Evolutionary conservation across 305 asterid species (phyloP).

Genomic region (Petunia hybrid): DNA sequence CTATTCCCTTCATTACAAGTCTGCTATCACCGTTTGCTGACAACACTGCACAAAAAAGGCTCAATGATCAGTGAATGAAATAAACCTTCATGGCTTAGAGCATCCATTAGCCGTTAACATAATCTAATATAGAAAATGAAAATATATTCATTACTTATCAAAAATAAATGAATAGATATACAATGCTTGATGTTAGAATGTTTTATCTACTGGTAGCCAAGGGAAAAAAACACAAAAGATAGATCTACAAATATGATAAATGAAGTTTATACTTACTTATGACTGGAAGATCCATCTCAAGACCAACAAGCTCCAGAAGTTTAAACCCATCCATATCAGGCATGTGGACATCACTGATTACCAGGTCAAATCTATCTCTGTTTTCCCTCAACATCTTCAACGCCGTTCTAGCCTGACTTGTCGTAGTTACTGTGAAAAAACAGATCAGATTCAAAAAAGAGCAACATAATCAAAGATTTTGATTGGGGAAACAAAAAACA

Average conservation of each 20-base stretch:
- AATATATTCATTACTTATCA: background rate
- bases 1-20: conserved; percentile 70
- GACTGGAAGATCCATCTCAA: conserved; percentile 83
- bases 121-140: background rate
- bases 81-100: background rate
- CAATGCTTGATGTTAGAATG: background rate
- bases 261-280: conserved; percentile 52
- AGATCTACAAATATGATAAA: conserved; percentile 33
- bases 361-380: conserved; percentile 66
- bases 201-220: background rate
- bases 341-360: conserved; percentile 78
- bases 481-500: background rate
- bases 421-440: conserved; percentile 53
- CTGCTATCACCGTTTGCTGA: conserved; percentile 72
- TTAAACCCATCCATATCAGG: conserved; percentile 86
- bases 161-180: background rate
- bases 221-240: conserved; percentile 17
- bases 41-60: conserved; percentile 58
- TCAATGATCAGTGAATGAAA: background rate
- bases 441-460: conserved; percentile 23
- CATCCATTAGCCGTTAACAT: no score
- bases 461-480: background rate
- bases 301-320: conserved; percentile 77
- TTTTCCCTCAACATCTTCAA: conserved; percentile 66
- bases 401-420: conserved; percentile 63